A percentile compares a stretch with the other conserved stretches of the same genome.
phyloP scores from a whole-genome alignment of 345 rosid genomes.

The thale cress (Arabidopsis thaliana) region DNA sequence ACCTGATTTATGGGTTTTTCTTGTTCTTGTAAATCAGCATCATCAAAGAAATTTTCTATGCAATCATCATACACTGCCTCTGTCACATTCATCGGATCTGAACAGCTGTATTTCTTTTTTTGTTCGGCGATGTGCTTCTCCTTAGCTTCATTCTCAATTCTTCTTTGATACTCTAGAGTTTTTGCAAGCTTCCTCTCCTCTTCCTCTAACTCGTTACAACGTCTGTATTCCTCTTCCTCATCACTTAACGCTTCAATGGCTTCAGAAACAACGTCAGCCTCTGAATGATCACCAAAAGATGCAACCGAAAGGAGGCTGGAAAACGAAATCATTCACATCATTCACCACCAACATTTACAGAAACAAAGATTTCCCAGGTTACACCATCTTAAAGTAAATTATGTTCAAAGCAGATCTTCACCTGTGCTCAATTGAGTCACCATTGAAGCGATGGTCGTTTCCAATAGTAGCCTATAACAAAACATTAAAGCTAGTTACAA shows the following conservation, averaged over 20 bases:
- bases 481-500: slow-evolving; percentile 21
- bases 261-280: slow-evolving; percentile 51
- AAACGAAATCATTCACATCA: slow-evolving; percentile 35
- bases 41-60: slow-evolving; percentile 45
- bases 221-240: slow-evolving; percentile 74
- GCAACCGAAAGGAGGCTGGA: slow-evolving; percentile 66
- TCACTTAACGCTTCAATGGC: slow-evolving; percentile 57
- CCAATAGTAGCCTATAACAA: slow-evolving; percentile 56
- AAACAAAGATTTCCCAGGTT: slow-evolving; percentile 20
- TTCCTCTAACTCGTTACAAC: slow-evolving; percentile 74
- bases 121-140: slow-evolving; percentile 83
- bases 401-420: slow-evolving; percentile 31
- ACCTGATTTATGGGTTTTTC: slow-evolving; percentile 32
- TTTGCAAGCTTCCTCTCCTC: slow-evolving; percentile 92
- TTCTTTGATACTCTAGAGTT: slow-evolving; percentile 82
- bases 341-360: not conserved
- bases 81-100: slow-evolving; percentile 43
- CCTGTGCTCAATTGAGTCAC: slow-evolving; percentile 59
- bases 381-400: not conserved
- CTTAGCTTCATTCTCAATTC: slow-evolving; percentile 88
- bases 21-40: slow-evolving; percentile 37
- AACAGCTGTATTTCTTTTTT: slow-evolving; percentile 56
- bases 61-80: slow-evolving; percentile 44
- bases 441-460: slow-evolving; percentile 52
- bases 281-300: slow-evolving; percentile 58